Base-by-base conservation (phyloP, 75 land plant species). In the Picea sitchensis region DNA sequence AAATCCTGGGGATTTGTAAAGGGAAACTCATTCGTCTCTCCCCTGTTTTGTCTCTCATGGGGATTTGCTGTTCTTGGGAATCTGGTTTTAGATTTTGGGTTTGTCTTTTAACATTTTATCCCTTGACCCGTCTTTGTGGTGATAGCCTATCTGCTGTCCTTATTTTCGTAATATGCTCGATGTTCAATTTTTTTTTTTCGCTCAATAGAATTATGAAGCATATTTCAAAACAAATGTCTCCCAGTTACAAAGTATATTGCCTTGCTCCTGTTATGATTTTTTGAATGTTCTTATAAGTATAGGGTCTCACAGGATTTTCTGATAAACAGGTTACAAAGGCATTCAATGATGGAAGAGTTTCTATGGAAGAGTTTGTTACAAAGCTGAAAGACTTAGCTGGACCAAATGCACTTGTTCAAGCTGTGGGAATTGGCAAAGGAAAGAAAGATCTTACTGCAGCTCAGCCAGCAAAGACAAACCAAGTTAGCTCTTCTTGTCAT, bases 381-480 rank as follows among this genome's bases (percentile, higher is more conserved):
- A 72, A 41, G 71, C 57, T 93, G 13, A 91, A 86, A 71, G 21
- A 2, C 26, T 36, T 44, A 14, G 88, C 90, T 38, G 91, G 95
- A 21, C 31, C 88, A 8, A 30, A 76, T 34, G 60, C 26, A 61
- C 83, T 93, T n/a, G 73, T 91, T 15, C 90, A 89, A 65, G 86
- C 87, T 14, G 71, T 93, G 34, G 94, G 86, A 14, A 81, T 93
- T 68, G 91, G 93, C 18, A 81, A 85, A 59, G 85, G 87, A 59
- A 87, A 89, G 83, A 58, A 62, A 17, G 95, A 91, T 59, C 89
- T 93, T 26, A 91, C 94, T 15, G 56, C 86, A 2, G 79, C 79
- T 17, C 88, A 91, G 3, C 77, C 87, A 31, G 21, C 30, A 54
- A 85, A 86, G 51, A 18, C 80, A 18, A 74, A 76, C 54, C 80